These are phyloP conservation scores for Debaryomycetaceae sp. DNA, from an alignment of 1,139 yeast species.

Conservation along the genomic window DNA sequence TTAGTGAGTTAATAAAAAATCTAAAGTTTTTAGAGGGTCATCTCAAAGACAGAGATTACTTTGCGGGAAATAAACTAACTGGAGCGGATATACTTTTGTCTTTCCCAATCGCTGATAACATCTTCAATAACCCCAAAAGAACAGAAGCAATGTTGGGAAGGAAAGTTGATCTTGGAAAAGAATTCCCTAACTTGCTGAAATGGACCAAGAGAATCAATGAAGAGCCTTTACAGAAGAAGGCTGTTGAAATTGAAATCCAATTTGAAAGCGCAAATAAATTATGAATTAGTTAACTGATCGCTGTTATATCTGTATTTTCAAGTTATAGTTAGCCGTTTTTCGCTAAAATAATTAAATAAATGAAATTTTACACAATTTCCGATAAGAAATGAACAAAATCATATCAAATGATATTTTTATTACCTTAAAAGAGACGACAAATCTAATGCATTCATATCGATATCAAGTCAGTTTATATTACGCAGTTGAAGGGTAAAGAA, in stretches of 20 bases:
- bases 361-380: no score
- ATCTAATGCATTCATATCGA: no score
- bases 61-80: slow-evolving; percentile 36
- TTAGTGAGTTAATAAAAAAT: slow-evolving; percentile 21
- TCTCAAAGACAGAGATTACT: slow-evolving; percentile 23
- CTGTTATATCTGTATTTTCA: no score
- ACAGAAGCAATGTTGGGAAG: slow-evolving; percentile 7
- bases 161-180: slow-evolving; percentile 7
- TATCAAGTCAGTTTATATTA: no score
- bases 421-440: no score
- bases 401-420: no score
- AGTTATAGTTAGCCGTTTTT: no score
- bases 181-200: slow-evolving; percentile 23
- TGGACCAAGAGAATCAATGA: slow-evolving; percentile 21
- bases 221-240: slow-evolving; percentile 19
- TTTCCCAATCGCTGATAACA: slow-evolving; percentile 29
- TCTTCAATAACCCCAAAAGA: slow-evolving; percentile 16
- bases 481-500: neutral
- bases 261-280: no score
- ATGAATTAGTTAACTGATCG: no score
- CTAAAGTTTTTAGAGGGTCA: slow-evolving; percentile 29
- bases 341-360: no score
- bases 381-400: no score
- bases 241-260: slow-evolving; percentile 17
- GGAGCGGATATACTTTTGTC: slow-evolving; percentile 38